Percentiles rank a stretch among this genome's conserved stretches.
phyloP scores from a whole-genome alignment of 768 basidiomycete genomes.

The Boletellus emodensis region DNA sequence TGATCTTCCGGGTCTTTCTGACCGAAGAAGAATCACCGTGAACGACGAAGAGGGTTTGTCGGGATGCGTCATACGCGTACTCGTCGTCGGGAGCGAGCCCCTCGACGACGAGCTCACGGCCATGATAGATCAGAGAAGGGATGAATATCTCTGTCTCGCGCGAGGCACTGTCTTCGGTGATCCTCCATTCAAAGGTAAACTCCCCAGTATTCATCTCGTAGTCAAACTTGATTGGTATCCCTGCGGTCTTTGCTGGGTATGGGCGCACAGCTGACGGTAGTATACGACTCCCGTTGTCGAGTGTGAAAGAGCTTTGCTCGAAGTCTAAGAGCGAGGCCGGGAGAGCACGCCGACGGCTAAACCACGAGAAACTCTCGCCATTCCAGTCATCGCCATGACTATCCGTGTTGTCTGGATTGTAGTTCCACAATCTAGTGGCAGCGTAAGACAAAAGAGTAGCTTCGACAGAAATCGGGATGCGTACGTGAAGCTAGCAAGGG shows the following conservation, averaged over 20 bases:
- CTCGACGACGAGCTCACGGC: slow-evolving; percentile 52
- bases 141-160: slow-evolving; percentile 81
- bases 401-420: slow-evolving; percentile 86
- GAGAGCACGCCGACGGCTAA: slow-evolving; percentile 57
- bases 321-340: slow-evolving; percentile 53
- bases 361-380: slow-evolving; percentile 97
- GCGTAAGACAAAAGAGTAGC: neutral
- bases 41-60: slow-evolving; percentile 75
- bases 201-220: slow-evolving; percentile 76
- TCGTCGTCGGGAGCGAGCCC: slow-evolving; percentile 50
- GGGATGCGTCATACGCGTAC: slow-evolving; percentile 55
- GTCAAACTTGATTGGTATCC: slow-evolving; percentile 67
- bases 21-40: slow-evolving; percentile 38
- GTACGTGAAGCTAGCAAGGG: slow-evolving; percentile 81
- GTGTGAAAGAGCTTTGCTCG: slow-evolving; percentile 58
- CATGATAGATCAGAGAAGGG: slow-evolving; percentile 57
- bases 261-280: slow-evolving; percentile 80
- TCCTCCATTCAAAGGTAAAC: slow-evolving; percentile 63
- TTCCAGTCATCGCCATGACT: slow-evolving; percentile 84
- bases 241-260: slow-evolving; percentile 87
- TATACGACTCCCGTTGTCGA: slow-evolving; percentile 82
- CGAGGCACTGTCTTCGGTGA: slow-evolving; percentile 27
- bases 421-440: slow-evolving; percentile 78
- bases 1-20: slow-evolving; percentile 41
- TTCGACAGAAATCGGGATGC: slow-evolving; percentile 27